Conservation (phyloP, 495 filamentous ascomycete species). For the Hapsidospora chrysogenum region DNA sequence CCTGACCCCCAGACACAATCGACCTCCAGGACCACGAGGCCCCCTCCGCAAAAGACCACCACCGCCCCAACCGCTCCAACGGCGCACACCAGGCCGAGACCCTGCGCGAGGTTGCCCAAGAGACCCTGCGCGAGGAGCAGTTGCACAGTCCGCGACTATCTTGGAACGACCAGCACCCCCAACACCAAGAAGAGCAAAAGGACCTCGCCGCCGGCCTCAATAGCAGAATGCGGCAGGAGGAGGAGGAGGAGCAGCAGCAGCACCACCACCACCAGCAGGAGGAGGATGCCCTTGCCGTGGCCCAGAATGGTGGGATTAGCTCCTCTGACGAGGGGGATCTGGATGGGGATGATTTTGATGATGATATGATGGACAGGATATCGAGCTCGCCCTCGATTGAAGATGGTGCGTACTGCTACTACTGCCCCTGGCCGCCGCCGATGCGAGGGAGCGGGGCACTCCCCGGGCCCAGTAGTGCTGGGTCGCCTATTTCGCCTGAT, state of each 20-base stretch:
- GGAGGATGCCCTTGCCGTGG: constrained; percentile 34
- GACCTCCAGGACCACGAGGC: constrained; percentile 77
- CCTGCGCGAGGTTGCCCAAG: constrained; percentile 61
- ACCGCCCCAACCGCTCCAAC: constrained; percentile 11
- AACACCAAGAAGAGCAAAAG: constrained; percentile 32
- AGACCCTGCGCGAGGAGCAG: constrained; percentile 45
- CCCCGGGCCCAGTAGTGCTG: no score
- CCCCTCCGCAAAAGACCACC: constrained; percentile 45
- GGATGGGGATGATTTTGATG: constrained; percentile 65
- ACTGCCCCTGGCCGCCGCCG: no score
- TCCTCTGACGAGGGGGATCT: constrained; percentile 47
- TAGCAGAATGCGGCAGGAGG: background rate
- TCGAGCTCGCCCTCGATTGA: constrained; percentile 96
- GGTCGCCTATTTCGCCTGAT: no score
- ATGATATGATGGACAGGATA: constrained; percentile 93
- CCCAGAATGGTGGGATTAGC: constrained; percentile 33
- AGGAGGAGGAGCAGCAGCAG: constrained; percentile 4
- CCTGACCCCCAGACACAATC: constrained; percentile 74
- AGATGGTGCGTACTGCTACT: constrained; percentile 80
- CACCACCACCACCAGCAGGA: constrained; percentile 28
- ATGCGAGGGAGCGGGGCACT: no score
- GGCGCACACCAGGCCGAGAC: constrained; percentile 60
- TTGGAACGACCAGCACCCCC: constrained; percentile 18
- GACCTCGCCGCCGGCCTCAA: constrained; percentile 20
- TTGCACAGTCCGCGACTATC: constrained; percentile 32